phyloP scores from a whole-genome alignment of 176 grass and related monocot genomes.

The Oryza coarctata region DNA sequence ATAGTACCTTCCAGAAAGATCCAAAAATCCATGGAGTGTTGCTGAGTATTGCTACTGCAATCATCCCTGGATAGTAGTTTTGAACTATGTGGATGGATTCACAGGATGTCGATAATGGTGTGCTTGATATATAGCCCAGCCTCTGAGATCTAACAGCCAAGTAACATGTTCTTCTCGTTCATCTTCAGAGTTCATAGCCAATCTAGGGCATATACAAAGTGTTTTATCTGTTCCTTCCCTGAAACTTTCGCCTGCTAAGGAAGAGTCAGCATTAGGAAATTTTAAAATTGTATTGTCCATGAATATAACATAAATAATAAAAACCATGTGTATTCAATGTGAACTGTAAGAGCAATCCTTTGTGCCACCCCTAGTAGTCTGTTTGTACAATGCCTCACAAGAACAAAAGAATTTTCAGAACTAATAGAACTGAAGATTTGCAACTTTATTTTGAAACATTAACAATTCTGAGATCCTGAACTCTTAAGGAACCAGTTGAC shows the following conservation, averaged over 20 bases:
- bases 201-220: conserved; percentile 50
- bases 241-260: conserved; percentile 40
- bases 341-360: neutral
- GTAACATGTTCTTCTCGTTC: conserved; percentile 39
- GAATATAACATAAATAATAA: neutral
- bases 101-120: conserved; percentile 16
- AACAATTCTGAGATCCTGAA: neutral
- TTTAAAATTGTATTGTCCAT: neutral
- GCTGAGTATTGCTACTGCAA: conserved; percentile 33
- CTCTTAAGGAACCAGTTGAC: neutral
- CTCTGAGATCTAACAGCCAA: conserved; percentile 39
- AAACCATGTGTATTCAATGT: neutral
- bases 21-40: conserved; percentile 52
- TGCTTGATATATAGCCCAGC: conserved; percentile 32
- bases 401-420: neutral
- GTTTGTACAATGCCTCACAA: neutral
- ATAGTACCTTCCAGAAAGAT: conserved; percentile 54
- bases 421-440: neutral
- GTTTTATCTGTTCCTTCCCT: conserved; percentile 44
- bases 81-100: conserved; percentile 48
- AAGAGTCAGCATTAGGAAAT: neutral
- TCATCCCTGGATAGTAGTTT: conserved; percentile 46
- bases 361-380: no score
- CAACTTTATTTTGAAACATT: neutral
- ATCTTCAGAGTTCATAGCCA: conserved; percentile 1